Conservation (phyloP, 352 stramenopile genomes). For the Phytophthora capsici region DNA sequence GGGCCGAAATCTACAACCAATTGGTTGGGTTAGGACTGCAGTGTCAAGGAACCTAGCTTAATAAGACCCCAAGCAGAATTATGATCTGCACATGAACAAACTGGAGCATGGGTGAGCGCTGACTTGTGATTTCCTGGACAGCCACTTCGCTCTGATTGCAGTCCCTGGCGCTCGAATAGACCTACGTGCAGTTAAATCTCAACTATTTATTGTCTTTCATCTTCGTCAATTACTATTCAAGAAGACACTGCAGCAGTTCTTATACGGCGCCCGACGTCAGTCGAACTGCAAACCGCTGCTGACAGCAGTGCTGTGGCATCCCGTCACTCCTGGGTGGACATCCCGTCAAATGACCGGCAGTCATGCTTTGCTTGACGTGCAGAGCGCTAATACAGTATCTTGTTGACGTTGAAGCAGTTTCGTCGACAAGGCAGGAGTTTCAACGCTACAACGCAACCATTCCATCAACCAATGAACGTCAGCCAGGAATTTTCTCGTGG, state of each 20-base stretch:
- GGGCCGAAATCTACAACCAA: slow-evolving; percentile 49
- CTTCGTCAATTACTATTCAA: slow-evolving; percentile 48
- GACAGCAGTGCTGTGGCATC: slow-evolving; percentile 61
- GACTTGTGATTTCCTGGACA: slow-evolving; percentile 64
- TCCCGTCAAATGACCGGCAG: too few relatives aligned
- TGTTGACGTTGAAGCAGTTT: slow-evolving; percentile 17
- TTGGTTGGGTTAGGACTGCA: slow-evolving; percentile 63
- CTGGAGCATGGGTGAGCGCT: slow-evolving; percentile 77
- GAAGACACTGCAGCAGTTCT: slow-evolving; percentile 60
- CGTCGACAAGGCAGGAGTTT: background rate
- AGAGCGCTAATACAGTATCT: slow-evolving; percentile 4
- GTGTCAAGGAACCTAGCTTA: slow-evolving; percentile 55
- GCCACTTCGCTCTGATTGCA: slow-evolving; percentile 78
- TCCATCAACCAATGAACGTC: background rate
- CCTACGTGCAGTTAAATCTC: slow-evolving; percentile 37
- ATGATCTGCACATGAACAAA: slow-evolving; percentile 64
- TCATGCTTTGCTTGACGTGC: slow-evolving; percentile 25
- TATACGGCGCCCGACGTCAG: slow-evolving; percentile 45
- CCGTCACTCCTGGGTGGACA: slow-evolving; percentile 35
- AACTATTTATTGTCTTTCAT: background rate
- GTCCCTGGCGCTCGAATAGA: slow-evolving; percentile 32
- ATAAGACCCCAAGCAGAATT: slow-evolving; percentile 44
- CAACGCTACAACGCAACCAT: slow-evolving; percentile 9
- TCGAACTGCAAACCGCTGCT: slow-evolving; percentile 52
- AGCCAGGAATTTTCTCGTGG: slow-evolving; percentile 21